Evolutionary conservation across 441 rosid species (phyloP), one percentile per base, ranked within the genome.

Genomic region (Manihot esculenta): DNA sequence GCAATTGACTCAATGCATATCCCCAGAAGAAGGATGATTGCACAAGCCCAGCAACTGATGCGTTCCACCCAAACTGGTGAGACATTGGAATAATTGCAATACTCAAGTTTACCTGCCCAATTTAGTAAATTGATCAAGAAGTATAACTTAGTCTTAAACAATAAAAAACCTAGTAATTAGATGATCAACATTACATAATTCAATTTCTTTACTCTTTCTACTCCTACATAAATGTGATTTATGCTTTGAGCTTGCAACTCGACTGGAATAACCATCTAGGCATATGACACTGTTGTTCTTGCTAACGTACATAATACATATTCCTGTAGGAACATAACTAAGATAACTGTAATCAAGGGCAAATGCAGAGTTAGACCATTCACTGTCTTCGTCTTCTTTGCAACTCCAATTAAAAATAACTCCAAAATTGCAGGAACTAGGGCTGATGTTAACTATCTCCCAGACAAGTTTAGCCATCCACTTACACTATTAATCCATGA

Each of bases 11-110:
- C 85, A 94, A 72, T 0, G 98, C 94, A 79, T 94, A 94, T 45
- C 97, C 98, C 96, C 93, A 91, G 71, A 94, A 94, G 88, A 94
- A 94, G 0, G 97, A 94, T 5, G 98, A 94, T 78, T 91, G 96
- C 69, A 94, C 99, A 76, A 90, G 74, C 2, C 99, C 99, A 11
- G 97, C 97, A 38, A 83, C 78, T 3, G 98, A 86, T 45, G 97
- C 78, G 80, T 80, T 91, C 97, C 92, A 91, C 64, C 99, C 99
- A 64, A 90, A 91, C 78, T 89, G 92, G 64, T 91, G 96, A 54
- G 98, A 91, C 95, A 94, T 88, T 72, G 99, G 97, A 77, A 87
- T 91, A 70, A 94, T 90, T 66, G 99, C 97, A 78, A 94, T 47
- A 74, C 98, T 91, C 93, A 91, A 84, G 64, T 94, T 94, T 73